Evolutionary conservation across 2,329 filamentous ascomycete genomes (phyloP).

Genomic region (Dactylellina leptospora): DNA sequence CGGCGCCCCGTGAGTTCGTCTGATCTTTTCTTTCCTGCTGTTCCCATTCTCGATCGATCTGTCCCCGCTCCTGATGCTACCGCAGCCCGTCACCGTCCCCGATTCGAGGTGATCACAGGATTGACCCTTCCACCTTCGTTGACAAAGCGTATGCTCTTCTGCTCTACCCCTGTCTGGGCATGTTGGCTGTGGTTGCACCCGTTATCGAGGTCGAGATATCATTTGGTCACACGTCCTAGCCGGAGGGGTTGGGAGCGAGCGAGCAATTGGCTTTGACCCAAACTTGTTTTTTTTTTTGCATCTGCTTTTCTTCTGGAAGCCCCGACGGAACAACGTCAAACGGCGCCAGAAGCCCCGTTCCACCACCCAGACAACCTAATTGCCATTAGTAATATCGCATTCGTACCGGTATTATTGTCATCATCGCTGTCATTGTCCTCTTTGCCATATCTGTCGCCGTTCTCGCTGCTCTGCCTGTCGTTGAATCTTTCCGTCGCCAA

Average conservation of each 20-base stretch:
- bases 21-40: constrained; percentile 28
- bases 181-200: too few species aligned
- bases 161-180: too few species aligned
- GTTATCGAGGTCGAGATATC: too few species aligned
- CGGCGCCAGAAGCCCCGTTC: constrained; percentile 18
- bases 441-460: constrained; percentile 23
- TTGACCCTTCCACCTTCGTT: constrained; percentile 4
- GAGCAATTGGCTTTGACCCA: neutral
- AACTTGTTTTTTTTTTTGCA: constrained; percentile 29
- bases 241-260: constrained; percentile 22
- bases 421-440: neutral
- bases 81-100: constrained; percentile 15
- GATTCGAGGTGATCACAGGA: constrained; percentile 26
- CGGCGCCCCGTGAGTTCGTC: constrained; percentile 34
- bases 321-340: constrained; percentile 33
- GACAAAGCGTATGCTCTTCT: too few species aligned
- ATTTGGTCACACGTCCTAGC: too few species aligned
- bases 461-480: neutral
- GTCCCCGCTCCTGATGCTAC: constrained; percentile 40
- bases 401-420: neutral
- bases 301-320: constrained; percentile 32
- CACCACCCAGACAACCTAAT: constrained; percentile 7
- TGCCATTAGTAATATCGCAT: constrained; percentile 42
- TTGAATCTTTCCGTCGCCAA: neutral
- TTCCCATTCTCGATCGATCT: constrained; percentile 1